Evolutionary conservation across 331 rosid species (phyloP).

Genomic region (Acacia concinna): DNA sequence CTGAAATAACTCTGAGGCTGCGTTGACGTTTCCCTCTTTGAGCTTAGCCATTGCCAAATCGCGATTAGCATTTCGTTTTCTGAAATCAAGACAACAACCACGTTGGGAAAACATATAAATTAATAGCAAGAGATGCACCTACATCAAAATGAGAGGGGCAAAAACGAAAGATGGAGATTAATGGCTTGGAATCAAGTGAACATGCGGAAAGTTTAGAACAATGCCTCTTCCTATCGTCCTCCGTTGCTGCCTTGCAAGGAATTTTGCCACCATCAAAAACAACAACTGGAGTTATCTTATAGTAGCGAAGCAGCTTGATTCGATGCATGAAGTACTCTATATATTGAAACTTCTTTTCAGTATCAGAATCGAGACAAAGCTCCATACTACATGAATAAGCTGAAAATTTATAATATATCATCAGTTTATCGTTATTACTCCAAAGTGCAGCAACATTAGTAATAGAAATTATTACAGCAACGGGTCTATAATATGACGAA

Average conservation of each 20-base stretch:
- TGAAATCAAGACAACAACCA: constrained; percentile 30
- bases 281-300: constrained; percentile 52
- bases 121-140: neutral
- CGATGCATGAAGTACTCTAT: constrained; percentile 78
- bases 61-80: constrained; percentile 56
- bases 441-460: neutral
- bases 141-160: neutral
- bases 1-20: constrained; percentile 87
- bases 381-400: constrained; percentile 98
- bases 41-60: constrained; percentile 78
- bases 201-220: constrained; percentile 24
- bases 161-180: neutral
- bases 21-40: constrained; percentile 70
- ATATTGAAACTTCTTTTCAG: constrained; percentile 65
- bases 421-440: constrained; percentile 4
- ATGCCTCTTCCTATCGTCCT: constrained; percentile 45
- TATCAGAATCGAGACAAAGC: constrained; percentile 67
- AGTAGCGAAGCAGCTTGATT: constrained; percentile 45
- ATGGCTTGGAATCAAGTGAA: neutral
- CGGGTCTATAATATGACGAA: neutral
- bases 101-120: neutral
- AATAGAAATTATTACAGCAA: neutral
- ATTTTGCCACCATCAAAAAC: constrained; percentile 52
- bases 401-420: constrained; percentile 34
- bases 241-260: constrained; percentile 53